A percentile compares a stretch with the other conserved stretches of the same genome.
Evolutionary conservation across 306 rosid species (phyloP).

Genomic region (Dryas drummondii): DNA sequence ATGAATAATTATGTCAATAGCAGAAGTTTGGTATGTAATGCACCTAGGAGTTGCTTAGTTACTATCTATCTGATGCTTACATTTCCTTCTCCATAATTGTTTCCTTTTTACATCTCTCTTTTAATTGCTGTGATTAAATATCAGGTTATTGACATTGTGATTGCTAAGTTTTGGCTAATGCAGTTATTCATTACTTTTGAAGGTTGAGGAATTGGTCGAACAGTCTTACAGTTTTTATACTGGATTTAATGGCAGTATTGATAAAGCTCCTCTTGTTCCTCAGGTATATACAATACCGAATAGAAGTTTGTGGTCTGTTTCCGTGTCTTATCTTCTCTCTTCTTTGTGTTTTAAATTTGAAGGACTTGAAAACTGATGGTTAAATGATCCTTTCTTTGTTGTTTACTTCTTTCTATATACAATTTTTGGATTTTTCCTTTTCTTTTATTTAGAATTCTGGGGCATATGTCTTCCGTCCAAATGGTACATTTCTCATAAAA

Average conservation of each 20-base stretch:
- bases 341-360: neutral
- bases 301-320: neutral
- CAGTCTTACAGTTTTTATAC: conserved; percentile 48
- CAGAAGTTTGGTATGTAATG: conserved; percentile 42
- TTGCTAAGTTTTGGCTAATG: conserved; percentile 15
- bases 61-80: conserved; percentile 3
- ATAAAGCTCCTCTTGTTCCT: conserved; percentile 46
- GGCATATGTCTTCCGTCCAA: conserved; percentile 61
- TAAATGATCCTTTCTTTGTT: neutral
- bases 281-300: conserved; percentile 34
- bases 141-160: neutral
- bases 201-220: conserved; percentile 46
- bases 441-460: conserved; percentile 43
- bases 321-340: neutral
- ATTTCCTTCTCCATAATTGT: neutral
- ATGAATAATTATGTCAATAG: conserved; percentile 38
- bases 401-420: neutral
- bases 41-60: conserved; percentile 1
- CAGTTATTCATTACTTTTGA: conserved; percentile 16
- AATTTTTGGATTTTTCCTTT: neutral
- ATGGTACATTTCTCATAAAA: conserved; percentile 44
- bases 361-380: neutral
- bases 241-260: conserved; percentile 43
- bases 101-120: neutral
- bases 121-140: neutral